These are phyloP conservation scores for Lecanicillium sp. DNA, from an alignment of 2,329 filamentous ascomycete genomes.

Conservation along the genomic window DNA sequence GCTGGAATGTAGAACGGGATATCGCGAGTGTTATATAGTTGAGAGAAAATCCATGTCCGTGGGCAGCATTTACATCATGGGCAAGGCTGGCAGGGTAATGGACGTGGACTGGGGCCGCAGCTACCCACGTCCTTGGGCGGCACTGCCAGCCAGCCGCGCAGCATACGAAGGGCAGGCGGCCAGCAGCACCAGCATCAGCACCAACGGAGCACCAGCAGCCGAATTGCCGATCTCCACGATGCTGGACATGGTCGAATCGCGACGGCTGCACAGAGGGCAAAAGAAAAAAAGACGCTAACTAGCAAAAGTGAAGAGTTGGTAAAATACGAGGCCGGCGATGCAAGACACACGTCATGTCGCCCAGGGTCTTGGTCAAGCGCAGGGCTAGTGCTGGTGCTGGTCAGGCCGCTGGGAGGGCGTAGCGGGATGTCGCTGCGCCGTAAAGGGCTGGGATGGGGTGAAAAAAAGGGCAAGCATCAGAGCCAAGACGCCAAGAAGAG, in stretches of 20 bases:
- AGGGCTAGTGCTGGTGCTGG: background rate
- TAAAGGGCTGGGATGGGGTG: no score
- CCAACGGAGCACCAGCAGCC: no score
- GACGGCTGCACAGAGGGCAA: no score
- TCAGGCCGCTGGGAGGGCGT: background rate
- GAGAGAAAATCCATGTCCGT: background rate
- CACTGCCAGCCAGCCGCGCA: background rate
- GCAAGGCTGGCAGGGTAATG: no score
- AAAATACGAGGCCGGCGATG: conserved; percentile 10
- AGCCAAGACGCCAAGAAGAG: conserved; percentile 10
- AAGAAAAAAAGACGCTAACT: background rate
- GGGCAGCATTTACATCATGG: background rate
- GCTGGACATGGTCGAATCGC: background rate
- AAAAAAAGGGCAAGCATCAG: background rate
- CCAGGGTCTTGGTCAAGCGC: background rate
- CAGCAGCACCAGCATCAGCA: background rate
- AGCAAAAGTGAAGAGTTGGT: background rate
- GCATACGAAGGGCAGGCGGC: background rate
- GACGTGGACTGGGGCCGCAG: background rate
- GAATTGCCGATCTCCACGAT: conserved; percentile 2
- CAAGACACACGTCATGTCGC: conserved; percentile 11
- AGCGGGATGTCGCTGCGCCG: background rate
- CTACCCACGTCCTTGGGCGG: no score
- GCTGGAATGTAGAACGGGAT: background rate
- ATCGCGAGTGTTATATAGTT: conserved; percentile 2